Base-by-base conservation (phyloP, 768 basidiomycete species). In the Collybiopsis confluens region DNA sequence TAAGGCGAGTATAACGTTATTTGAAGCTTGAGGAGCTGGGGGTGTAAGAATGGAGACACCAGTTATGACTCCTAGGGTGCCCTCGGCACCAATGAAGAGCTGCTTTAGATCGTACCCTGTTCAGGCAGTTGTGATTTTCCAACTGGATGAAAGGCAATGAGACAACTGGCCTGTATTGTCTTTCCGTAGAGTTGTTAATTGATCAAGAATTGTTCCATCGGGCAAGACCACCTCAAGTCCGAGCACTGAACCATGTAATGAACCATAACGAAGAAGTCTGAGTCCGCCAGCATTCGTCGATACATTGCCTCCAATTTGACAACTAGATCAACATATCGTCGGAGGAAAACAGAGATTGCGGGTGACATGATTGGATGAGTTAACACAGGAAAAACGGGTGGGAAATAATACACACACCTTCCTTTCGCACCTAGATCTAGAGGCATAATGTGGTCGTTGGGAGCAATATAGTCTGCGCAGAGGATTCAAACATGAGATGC, bases 211-310 rank as follows among this genome's bases (percentile, higher is more conserved):
- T 23, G 91, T 92, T 24, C 93, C 96, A 62, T 98, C 92, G 2
- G 97, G 90, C 18, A 98, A 75, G 9, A 98, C 97, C 20, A 95
- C 93, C 67, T 99, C 97, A 13, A 99, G 76, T 18, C 97, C 97
- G 2, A 99, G 81, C 2, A 98, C 96, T 11, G 86, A 86, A 18
- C 97, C 97, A 64, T 96, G 97, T 4, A 99, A 75, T 36, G 92
- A 93, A 43, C 97, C 97, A 63, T 98, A 99, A 21, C 97, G 83
- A 38, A 99, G 72, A 21, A 99, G 78, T 1, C 97, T 83, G 7
- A 99, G 79, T n/a, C 97, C 97, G 18, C 97, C 97, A 24, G 97
- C 97, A 64, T 99, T 99, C 4, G 97, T 98, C 1, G 97, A 85
- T 24, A 98, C 80, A 68, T 98, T 98, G 30, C 97, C 97, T 45